Base-by-base conservation (phyloP, 192 early-diverging fungal genomes). In the Linnemannia elongata region DNA sequence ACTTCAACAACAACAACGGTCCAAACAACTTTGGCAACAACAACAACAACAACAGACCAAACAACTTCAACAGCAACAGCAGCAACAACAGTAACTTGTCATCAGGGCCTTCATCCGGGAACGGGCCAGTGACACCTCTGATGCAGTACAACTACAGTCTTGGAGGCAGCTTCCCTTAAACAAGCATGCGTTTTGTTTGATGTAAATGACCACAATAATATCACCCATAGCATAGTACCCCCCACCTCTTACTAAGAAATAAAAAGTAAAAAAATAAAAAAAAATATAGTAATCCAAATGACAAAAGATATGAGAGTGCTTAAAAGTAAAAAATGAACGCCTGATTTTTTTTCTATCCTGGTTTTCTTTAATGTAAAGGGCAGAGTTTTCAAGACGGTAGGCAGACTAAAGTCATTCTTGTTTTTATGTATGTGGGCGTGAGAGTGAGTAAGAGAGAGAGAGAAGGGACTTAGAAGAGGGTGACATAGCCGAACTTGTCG, bases 401-500 rank as follows among this genome's bases (percentile, higher is more conserved):
- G 20, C 10, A 49, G 17, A 22, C 17, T 27, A 39, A 66, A n/a
- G 27, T 69, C 30, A 45, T 77, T 47, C 27, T 63, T 76, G 10
- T 76, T 44, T 9, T 66, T 27, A 8, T 66, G 33, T 33, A 13
- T 74, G 24, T 20, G 1, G 4, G 39, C 6, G 30, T 49, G 45
- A 30, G 24, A 52, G 17, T 33, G 35, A 60, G 42, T 33, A 17
- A 9, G 45, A 4, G 30, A 15, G 47, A 9, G 33, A 35, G 69
- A 57, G 24, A 8, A 22, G 45, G 45, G 49, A 54, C 52, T 94
- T 94, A 95, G 84, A 95, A 91, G 86, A 94, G 90, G 44, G 92
- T 89, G 79, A 94, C 92, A 88, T 93, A 93, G 72, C 95, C 94
- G 89, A 96, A 98, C 93, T 95, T 97, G 90, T 98, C 97, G 92